These are phyloP conservation scores for Lentinula boryana DNA, from an alignment of 768 basidiomycete species.

Conservation along the genomic window DNA sequence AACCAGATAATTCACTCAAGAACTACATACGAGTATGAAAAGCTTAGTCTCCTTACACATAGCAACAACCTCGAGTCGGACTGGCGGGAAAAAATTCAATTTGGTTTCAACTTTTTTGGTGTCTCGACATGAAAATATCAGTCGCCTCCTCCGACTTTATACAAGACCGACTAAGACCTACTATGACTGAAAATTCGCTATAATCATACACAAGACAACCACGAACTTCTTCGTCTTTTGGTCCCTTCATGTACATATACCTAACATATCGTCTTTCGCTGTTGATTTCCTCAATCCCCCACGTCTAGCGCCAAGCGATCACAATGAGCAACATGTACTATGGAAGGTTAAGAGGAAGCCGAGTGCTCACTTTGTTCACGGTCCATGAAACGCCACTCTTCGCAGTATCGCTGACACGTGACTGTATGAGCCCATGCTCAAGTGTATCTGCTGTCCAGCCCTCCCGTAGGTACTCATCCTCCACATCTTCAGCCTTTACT, in stretches of 20 bases:
- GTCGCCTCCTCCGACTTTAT: background rate
- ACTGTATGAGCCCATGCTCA: slow-evolving; percentile 38
- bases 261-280: slow-evolving; percentile 56
- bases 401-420: slow-evolving; percentile 51
- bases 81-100: no score
- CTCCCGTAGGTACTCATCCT: slow-evolving; percentile 35
- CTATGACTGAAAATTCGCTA: slow-evolving; percentile 29
- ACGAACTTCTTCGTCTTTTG: slow-evolving; percentile 49
- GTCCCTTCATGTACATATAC: slow-evolving; percentile 58
- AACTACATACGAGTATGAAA: no score
- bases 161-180: background rate
- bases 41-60: no score
- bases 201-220: slow-evolving; percentile 63
- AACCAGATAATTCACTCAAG: background rate
- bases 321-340: background rate
- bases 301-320: slow-evolving; percentile 26
- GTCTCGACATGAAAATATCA: no score
- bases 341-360: background rate
- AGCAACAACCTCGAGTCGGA: no score
- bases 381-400: slow-evolving; percentile 62
- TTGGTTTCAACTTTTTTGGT: no score
- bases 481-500: slow-evolving; percentile 35
- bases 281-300: slow-evolving; percentile 60
- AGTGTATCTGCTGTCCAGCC: slow-evolving; percentile 34
- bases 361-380: slow-evolving; percentile 18